Conservation (phyloP, 305 asterid species). For the Fraxinus paxiana region DNA sequence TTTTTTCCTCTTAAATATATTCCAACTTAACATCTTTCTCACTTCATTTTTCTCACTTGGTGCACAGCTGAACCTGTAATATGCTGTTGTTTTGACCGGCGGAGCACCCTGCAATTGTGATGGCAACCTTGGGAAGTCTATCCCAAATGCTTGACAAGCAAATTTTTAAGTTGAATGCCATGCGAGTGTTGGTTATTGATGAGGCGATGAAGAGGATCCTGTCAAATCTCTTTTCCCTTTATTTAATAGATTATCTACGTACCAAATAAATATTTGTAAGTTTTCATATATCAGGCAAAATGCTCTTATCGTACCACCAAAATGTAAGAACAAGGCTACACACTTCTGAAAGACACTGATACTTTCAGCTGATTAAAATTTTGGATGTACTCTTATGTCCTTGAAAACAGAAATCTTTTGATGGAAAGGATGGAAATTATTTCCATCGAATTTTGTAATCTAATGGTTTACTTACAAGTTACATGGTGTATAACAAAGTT, state of each 20-base stretch:
- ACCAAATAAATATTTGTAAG: background rate
- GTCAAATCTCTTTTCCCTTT: constrained; percentile 12
- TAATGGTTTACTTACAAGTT: constrained; percentile 2
- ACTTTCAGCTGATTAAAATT: constrained; percentile 4
- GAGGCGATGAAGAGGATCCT: constrained; percentile 51
- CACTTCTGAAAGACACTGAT: background rate
- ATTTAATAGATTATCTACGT: background rate
- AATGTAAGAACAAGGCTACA: background rate
- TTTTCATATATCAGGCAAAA: background rate
- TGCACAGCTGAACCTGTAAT: constrained; percentile 8
- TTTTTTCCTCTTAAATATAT: background rate
- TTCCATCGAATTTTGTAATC: background rate
- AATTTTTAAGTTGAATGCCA: constrained; percentile 57
- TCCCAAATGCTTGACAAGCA: constrained; percentile 80
- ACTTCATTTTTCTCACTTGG: background rate
- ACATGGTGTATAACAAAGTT: background rate
- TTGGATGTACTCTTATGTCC: background rate
- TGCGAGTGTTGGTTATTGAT: constrained; percentile 82
- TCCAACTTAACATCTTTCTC: background rate
- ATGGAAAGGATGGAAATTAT: background rate
- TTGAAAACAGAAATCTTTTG: background rate
- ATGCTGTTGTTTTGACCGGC: constrained; percentile 45
- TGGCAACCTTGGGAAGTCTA: constrained; percentile 84
- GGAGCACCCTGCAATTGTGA: constrained; percentile 77
- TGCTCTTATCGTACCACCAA: background rate